A percentile compares a stretch with the other conserved stretches of the same genome.
Conservation (phyloP, 2,329 filamentous ascomycete species). For the Davidsoniella virescens region DNA sequence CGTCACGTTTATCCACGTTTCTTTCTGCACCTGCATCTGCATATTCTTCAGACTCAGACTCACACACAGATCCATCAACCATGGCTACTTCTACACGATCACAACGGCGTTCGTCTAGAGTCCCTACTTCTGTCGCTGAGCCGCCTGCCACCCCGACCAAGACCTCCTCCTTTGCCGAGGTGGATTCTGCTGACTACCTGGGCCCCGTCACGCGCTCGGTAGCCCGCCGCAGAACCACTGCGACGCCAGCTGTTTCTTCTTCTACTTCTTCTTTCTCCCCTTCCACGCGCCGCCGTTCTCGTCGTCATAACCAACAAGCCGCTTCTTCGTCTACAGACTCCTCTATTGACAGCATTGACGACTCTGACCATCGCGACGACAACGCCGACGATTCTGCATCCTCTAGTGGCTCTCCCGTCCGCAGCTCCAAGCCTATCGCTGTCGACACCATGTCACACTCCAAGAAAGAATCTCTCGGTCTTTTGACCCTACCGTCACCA, state of each 20-base stretch:
- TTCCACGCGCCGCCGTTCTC: not conserved
- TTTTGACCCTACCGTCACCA: constrained; percentile 52
- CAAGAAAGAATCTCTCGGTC: constrained; percentile 36
- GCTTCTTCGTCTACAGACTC: constrained; percentile 5
- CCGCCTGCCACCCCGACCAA: constrained; percentile 7
- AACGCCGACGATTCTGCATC: constrained; percentile 8
- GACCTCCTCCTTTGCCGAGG: constrained; percentile 1
- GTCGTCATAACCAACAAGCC: not conserved
- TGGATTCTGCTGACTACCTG: constrained; percentile 30
- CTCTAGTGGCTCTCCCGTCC: constrained; percentile 5
- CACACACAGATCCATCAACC: not conserved
- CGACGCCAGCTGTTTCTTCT: constrained; percentile 1
- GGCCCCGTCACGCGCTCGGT: constrained; percentile 65
- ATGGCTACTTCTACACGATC: constrained; percentile 10
- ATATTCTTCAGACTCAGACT: not conserved
- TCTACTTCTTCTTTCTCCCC: not conserved
- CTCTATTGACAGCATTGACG: constrained; percentile 8
- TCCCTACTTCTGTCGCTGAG: not conserved
- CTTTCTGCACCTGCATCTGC: not conserved
- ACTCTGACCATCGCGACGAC: constrained; percentile 4
- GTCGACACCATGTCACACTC: constrained; percentile 1
- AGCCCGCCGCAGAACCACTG: constrained; percentile 28
- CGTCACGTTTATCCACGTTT: not conserved
- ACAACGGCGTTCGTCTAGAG: constrained; percentile 6
- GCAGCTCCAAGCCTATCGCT: not conserved